These are phyloP conservation scores for Xylaria sp. DNA, from an alignment of 495 filamentous ascomycete genomes.

Conservation along the genomic window DNA sequence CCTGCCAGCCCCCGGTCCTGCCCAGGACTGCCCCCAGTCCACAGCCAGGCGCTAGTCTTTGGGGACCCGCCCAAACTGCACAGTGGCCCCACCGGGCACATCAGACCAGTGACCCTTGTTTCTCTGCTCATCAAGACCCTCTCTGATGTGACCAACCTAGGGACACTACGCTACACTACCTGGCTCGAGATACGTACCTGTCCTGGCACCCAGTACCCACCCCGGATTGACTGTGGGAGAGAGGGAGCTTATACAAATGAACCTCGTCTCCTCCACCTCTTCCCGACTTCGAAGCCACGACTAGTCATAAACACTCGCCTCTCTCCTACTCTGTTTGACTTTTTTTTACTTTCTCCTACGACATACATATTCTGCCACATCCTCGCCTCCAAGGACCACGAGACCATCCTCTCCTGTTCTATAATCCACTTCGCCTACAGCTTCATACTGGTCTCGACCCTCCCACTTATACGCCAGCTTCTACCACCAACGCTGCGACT, in stretches of 20 bases:
- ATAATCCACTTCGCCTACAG: conserved; percentile 5
- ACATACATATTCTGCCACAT: neutral
- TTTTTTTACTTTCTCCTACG: conserved; percentile 28
- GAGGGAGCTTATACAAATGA: conserved; percentile 47
- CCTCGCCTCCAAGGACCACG: neutral
- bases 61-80: conserved; percentile 33
- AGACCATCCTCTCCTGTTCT: neutral
- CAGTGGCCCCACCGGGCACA: conserved; percentile 41
- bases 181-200: conserved; percentile 37
- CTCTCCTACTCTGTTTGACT: conserved; percentile 31
- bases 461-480: conserved; percentile 10
- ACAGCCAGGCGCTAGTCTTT: conserved; percentile 24
- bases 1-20: conserved; percentile 9
- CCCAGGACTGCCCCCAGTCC: conserved; percentile 19
- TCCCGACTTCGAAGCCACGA: conserved; percentile 31
- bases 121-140: conserved; percentile 42
- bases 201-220: conserved; percentile 17
- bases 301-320: conserved; percentile 35
- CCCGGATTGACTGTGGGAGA: conserved; percentile 27
- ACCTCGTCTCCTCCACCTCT: conserved; percentile 44
- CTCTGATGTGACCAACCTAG: conserved; percentile 41
- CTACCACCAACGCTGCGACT: conserved; percentile 7
- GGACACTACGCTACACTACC: conserved; percentile 24
- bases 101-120: conserved; percentile 38
- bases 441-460: conserved; percentile 1